These are phyloP conservation scores for Yamadazyma atmosphaerica DNA, from an alignment of 1,139 yeast species.

Conservation along the genomic window DNA sequence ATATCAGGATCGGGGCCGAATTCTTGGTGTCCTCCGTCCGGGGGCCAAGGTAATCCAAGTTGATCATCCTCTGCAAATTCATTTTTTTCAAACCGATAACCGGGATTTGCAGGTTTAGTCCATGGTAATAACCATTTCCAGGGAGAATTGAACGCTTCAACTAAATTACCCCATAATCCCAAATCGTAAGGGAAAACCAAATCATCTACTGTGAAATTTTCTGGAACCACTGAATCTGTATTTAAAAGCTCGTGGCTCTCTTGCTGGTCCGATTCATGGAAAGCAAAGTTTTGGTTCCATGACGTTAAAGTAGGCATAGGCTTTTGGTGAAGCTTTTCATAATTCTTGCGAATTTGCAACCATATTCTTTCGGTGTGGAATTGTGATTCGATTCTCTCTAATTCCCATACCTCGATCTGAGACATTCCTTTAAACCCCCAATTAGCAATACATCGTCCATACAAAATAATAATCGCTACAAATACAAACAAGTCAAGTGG, in stretches of 20 bases:
- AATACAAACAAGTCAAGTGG: constrained; percentile 62
- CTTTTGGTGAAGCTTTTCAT: constrained; percentile 39
- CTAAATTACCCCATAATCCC: constrained; percentile 56
- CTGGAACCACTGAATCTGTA: constrained; percentile 19
- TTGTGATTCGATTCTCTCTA: constrained; percentile 74
- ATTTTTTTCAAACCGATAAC: constrained; percentile 56
- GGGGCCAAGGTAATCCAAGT: constrained; percentile 80
- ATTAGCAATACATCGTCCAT: constrained; percentile 61
- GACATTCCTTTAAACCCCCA: constrained; percentile 71
- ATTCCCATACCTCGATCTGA: constrained; percentile 92
- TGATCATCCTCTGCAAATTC: constrained; percentile 60
- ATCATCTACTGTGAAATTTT: constrained; percentile 53
- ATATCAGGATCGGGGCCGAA: constrained; percentile 19
- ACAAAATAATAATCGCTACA: constrained; percentile 56
- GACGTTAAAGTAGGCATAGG: constrained; percentile 48
- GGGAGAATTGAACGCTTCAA: constrained; percentile 54
- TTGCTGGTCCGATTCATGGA: constrained; percentile 17
- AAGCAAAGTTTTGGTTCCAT: constrained; percentile 37
- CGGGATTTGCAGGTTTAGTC: constrained; percentile 45
- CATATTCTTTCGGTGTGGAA: constrained; percentile 55
- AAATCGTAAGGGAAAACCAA: constrained; percentile 81
- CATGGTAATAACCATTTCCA: constrained; percentile 72
- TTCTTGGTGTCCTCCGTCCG: constrained; percentile 67
- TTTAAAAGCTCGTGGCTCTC: constrained; percentile 7
- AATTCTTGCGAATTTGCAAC: constrained; percentile 50